A percentile compares a stretch with the other conserved stretches of the same genome.
Conservation (phyloP, 495 filamentous ascomycete species). For the Bacidia gigantensis region DNA sequence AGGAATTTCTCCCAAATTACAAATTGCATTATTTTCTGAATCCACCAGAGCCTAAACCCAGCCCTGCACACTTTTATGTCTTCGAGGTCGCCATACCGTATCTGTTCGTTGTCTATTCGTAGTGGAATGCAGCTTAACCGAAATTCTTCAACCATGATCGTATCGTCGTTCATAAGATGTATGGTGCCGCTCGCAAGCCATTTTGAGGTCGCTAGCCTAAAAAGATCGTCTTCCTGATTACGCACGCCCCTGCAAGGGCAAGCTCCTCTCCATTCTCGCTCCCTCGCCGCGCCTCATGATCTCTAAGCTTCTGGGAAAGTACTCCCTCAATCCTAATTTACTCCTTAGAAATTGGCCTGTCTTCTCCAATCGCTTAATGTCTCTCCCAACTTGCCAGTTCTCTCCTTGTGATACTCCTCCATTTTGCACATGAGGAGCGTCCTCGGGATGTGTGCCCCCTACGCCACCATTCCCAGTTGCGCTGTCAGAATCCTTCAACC, state of each 20-base stretch:
- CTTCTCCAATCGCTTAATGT: slow-evolving; percentile 38
- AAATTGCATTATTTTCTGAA: too few relatives aligned
- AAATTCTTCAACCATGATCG: too few relatives aligned
- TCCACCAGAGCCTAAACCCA: too few relatives aligned
- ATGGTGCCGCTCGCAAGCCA: too few relatives aligned
- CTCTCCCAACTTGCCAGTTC: slow-evolving; percentile 28
- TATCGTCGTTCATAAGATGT: too few relatives aligned
- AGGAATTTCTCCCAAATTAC: background rate
- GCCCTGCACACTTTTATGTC: too few relatives aligned
- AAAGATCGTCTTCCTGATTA: too few relatives aligned
- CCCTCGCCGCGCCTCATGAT: slow-evolving; percentile 24
- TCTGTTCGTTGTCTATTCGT: too few relatives aligned
- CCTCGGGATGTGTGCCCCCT: background rate
- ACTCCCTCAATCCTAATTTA: slow-evolving; percentile 33
- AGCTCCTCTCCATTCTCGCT: background rate
- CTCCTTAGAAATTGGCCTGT: slow-evolving; percentile 30
- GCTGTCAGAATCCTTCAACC: slow-evolving; percentile 24
- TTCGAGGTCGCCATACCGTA: too few relatives aligned
- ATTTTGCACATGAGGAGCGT: background rate
- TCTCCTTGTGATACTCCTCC: background rate
- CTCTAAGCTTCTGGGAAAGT: slow-evolving; percentile 33
- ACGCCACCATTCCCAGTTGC: background rate
- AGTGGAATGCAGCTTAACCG: too few relatives aligned
- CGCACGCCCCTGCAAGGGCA: slow-evolving; percentile 2
- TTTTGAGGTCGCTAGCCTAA: too few relatives aligned